phyloP scores from a whole-genome alignment of 169 alveolate genomes.

The Perkinsus marinus region DNA sequence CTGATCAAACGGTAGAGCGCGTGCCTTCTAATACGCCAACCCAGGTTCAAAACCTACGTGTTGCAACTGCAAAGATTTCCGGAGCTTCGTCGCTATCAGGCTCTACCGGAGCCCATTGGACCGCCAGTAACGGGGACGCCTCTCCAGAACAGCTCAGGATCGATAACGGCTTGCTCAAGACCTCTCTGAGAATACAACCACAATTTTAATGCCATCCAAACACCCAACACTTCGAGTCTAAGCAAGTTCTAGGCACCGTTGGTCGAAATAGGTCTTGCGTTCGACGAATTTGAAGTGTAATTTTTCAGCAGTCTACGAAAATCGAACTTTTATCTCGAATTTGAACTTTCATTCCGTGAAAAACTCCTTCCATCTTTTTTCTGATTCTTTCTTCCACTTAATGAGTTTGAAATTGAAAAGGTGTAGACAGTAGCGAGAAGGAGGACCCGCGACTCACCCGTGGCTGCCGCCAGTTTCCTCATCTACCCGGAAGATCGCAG shows the following conservation, averaged over 20 bases:
- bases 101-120: background rate
- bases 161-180: background rate
- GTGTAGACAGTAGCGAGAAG: too few species aligned
- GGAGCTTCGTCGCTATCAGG: background rate
- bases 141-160: background rate
- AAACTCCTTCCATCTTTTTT: too few species aligned
- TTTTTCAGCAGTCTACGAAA: too few species aligned
- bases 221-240: too few species aligned
- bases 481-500: background rate
- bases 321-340: too few species aligned
- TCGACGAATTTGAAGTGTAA: too few species aligned
- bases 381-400: too few species aligned
- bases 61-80: background rate
- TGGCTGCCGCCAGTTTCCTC: background rate
- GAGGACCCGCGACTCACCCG: too few species aligned
- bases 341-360: background rate
- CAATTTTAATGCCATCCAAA: too few species aligned
- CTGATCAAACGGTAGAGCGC: background rate
- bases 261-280: too few species aligned
- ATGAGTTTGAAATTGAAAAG: too few species aligned
- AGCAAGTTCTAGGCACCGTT: too few species aligned
- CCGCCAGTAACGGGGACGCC: background rate
- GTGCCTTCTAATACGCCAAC: background rate
- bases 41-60: background rate
- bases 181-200: background rate